These are phyloP conservation scores for Phialocephala subalpina DNA, from an alignment of 2,329 filamentous ascomycete species.

Conservation along the genomic window DNA sequence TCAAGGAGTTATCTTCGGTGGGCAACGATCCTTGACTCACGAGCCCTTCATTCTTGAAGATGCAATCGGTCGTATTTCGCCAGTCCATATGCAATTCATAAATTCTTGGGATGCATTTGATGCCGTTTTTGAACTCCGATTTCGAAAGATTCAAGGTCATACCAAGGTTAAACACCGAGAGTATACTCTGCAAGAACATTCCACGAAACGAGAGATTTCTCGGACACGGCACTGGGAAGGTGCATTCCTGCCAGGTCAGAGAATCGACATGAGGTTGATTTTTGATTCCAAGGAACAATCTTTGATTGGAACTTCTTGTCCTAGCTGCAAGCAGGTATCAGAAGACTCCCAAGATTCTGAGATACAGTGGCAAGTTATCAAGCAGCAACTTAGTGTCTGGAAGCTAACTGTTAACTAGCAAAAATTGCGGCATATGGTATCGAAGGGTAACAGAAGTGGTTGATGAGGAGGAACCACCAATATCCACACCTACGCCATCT, in stretches of 20 bases:
- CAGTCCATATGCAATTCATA: conserved; percentile 28
- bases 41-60: conserved; percentile 30
- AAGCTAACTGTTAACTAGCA: neutral
- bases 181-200: conserved; percentile 26
- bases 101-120: conserved; percentile 32
- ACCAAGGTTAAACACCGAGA: conserved; percentile 14
- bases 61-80: conserved; percentile 25
- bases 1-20: conserved; percentile 13
- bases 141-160: conserved; percentile 18
- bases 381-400: neutral
- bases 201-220: conserved; percentile 17
- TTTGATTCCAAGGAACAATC: neutral
- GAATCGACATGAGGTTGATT: conserved; percentile 25
- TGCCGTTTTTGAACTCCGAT: conserved; percentile 19
- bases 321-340: neutral
- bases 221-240: conserved; percentile 9
- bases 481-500: neutral
- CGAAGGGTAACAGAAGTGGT: neutral
- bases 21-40: conserved; percentile 15
- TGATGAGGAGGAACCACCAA: neutral
- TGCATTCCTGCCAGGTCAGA: conserved; percentile 22
- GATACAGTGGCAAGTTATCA: neutral
- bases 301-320: neutral
- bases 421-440: neutral
- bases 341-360: neutral